Evolutionary conservation across 306 rosid genomes (phyloP).

Genomic region (Quercus suber): DNA sequence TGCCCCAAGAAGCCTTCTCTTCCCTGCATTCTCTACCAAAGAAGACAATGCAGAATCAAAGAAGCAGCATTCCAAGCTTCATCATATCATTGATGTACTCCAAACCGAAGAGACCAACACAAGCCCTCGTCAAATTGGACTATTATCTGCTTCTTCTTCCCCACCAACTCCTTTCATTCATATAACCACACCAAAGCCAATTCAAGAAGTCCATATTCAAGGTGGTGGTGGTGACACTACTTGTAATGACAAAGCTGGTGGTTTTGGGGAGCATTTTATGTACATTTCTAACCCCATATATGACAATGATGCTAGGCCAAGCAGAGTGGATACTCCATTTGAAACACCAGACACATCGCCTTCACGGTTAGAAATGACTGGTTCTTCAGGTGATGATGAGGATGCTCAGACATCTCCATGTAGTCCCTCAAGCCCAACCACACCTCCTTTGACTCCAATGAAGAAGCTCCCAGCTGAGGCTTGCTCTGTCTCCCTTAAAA

Average conservation of each 20-base stretch:
- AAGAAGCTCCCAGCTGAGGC: conserved; percentile 79
- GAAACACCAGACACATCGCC: conserved; percentile 90
- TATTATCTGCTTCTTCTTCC: conserved; percentile 31
- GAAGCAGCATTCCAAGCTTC: conserved; percentile 37
- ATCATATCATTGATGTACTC: conserved; percentile 43
- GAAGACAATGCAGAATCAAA: conserved; percentile 37
- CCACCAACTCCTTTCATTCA: conserved; percentile 36
- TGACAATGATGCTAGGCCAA: conserved; percentile 46
- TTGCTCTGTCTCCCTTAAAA: conserved; percentile 64
- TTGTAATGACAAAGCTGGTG: conserved; percentile 15
- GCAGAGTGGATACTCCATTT: conserved; percentile 54
- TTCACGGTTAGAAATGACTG: conserved; percentile 49
- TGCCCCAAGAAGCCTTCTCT: conserved; percentile 75
- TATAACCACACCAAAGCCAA: conserved; percentile 25
- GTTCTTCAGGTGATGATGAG: conserved; percentile 49
- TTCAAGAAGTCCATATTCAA: conserved; percentile 19
- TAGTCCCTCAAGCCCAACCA: conserved; percentile 26
- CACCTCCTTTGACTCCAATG: conserved; percentile 86
- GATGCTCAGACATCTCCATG: conserved; percentile 17
- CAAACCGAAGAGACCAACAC: conserved; percentile 33
- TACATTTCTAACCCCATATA: conserved; percentile 92
- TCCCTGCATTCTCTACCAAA: conserved; percentile 44
- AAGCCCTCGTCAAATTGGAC: conserved; percentile 29
- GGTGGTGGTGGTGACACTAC: neutral
- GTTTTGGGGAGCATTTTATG: conserved; percentile 42